These are phyloP conservation scores for Paracorniculantispora psalliotae DNA, from an alignment of 2,329 filamentous ascomycete species.

Conservation along the genomic window DNA sequence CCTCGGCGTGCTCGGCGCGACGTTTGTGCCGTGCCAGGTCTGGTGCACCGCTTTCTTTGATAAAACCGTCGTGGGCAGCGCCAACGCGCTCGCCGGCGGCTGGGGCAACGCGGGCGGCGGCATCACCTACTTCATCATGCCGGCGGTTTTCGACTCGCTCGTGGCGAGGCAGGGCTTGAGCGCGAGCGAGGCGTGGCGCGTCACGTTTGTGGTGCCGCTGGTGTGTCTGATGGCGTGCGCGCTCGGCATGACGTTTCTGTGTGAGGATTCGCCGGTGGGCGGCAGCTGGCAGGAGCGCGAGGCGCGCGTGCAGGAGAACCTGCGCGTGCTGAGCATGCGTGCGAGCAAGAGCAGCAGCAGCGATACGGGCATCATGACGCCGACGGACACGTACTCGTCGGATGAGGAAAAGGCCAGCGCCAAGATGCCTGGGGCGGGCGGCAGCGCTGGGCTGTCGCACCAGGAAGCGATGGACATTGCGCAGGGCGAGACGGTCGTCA, in stretches of 20 bases:
- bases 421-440: slow-evolving; percentile 14
- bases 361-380: slow-evolving; percentile 43
- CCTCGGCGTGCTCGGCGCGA: slow-evolving; percentile 71
- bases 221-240: slow-evolving; percentile 65
- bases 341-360: slow-evolving; percentile 41
- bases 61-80: slow-evolving; percentile 84
- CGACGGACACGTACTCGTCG: slow-evolving; percentile 12
- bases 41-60: slow-evolving; percentile 94
- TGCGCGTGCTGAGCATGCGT: slow-evolving; percentile 39
- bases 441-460: slow-evolving; percentile 44
- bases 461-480: slow-evolving; percentile 51
- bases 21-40: slow-evolving; percentile 83
- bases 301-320: slow-evolving; percentile 49
- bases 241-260: slow-evolving; percentile 64
- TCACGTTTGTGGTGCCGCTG: slow-evolving; percentile 80
- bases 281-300: slow-evolving; percentile 76
- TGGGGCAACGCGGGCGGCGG: slow-evolving; percentile 86
- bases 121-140: slow-evolving; percentile 92
- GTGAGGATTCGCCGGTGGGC: slow-evolving; percentile 77
- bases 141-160: slow-evolving; percentile 77
- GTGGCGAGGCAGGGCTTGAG: slow-evolving; percentile 54
- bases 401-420: slow-evolving; percentile 30
- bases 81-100: slow-evolving; percentile 79
- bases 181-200: slow-evolving; percentile 71
- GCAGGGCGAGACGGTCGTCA: slow-evolving; percentile 46